Evolutionary conservation across 192 early-diverging fungal species (phyloP).

Genomic region (Linnemannia hyalina): DNA sequence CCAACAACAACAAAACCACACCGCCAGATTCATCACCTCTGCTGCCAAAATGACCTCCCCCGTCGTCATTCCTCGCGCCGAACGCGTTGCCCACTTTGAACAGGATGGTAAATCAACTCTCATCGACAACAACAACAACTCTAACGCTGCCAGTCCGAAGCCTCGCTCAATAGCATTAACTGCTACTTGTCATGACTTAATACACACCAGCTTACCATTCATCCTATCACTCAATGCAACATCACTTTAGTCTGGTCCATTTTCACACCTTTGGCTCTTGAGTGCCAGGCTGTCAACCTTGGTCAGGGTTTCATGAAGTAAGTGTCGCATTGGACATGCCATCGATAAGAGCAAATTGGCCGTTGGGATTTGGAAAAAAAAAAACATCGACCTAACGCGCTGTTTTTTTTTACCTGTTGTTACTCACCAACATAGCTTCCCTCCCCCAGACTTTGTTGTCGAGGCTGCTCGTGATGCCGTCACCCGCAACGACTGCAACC

Average conservation of each 20-base stretch:
- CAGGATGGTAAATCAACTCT: slow-evolving; percentile 64
- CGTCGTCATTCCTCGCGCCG: slow-evolving; percentile 43
- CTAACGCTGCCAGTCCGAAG: not conserved
- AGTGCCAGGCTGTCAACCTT: slow-evolving; percentile 91
- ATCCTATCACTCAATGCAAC: not conserved
- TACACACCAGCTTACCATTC: not conserved
- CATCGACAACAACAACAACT: not conserved
- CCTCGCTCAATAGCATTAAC: not conserved
- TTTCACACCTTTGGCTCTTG: slow-evolving; percentile 87
- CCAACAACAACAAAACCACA: slow-evolving; percentile 2
- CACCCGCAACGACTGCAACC: slow-evolving; percentile 74
- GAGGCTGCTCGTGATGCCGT: slow-evolving; percentile 82
- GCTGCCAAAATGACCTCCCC: slow-evolving; percentile 14
- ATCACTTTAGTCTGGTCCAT: slow-evolving; percentile 77
- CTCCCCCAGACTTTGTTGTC: slow-evolving; percentile 87
- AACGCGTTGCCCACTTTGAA: slow-evolving; percentile 66
- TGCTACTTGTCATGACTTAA: not conserved
- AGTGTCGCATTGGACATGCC: not conserved
- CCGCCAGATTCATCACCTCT: slow-evolving; percentile 8
- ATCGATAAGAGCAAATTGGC: slow-evolving; percentile 11
- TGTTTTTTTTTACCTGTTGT: not conserved
- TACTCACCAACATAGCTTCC: slow-evolving; percentile 70
- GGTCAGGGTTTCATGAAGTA: slow-evolving; percentile 91
- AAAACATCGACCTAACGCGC: slow-evolving; percentile 4
- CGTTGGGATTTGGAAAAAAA: not conserved